A percentile compares a stretch with the other conserved stretches of the same genome.
Conservation (phyloP, 1,139 yeast species). For the Komagataea norvegica region DNA sequence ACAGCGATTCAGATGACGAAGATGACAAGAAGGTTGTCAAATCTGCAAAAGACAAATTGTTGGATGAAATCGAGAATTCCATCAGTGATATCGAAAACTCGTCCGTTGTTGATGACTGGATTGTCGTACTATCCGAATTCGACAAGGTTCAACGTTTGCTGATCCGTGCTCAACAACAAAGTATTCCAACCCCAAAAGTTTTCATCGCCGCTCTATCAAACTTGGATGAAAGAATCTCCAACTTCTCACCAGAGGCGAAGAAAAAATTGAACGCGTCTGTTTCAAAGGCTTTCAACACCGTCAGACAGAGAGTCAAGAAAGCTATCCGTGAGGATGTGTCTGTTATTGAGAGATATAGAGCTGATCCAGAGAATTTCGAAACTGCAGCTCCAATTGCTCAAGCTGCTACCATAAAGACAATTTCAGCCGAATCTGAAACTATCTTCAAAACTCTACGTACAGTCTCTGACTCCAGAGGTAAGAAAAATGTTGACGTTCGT, state of each 20-base stretch:
- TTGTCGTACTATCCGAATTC: constrained; percentile 66
- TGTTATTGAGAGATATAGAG: constrained; percentile 56
- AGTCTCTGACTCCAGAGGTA: constrained; percentile 89
- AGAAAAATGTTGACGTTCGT: constrained; percentile 80
- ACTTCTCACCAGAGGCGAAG: constrained; percentile 54
- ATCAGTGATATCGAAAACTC: constrained; percentile 68
- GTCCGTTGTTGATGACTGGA: constrained; percentile 77
- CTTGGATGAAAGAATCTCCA: constrained; percentile 66
- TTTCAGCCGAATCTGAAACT: constrained; percentile 33
- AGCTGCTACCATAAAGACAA: constrained; percentile 37
- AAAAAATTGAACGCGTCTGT: constrained; percentile 80
- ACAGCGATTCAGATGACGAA: constrained; percentile 41
- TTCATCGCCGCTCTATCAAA: constrained; percentile 66
- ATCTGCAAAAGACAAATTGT: constrained; percentile 86
- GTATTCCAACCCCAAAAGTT: constrained; percentile 62
- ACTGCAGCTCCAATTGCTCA: constrained; percentile 31
- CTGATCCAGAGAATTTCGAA: constrained; percentile 71
- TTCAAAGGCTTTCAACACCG: constrained; percentile 82
- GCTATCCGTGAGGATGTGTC: constrained; percentile 59
- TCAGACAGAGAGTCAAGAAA: constrained; percentile 86
- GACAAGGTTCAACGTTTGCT: constrained; percentile 69
- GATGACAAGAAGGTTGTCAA: constrained; percentile 75
- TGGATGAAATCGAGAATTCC: constrained; percentile 76
- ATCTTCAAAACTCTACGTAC: constrained; percentile 72
- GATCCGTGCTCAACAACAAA: constrained; percentile 71